phyloP scores from a whole-genome alignment of 495 filamentous ascomycete genomes.

The Hypoxylon fuscum region DNA sequence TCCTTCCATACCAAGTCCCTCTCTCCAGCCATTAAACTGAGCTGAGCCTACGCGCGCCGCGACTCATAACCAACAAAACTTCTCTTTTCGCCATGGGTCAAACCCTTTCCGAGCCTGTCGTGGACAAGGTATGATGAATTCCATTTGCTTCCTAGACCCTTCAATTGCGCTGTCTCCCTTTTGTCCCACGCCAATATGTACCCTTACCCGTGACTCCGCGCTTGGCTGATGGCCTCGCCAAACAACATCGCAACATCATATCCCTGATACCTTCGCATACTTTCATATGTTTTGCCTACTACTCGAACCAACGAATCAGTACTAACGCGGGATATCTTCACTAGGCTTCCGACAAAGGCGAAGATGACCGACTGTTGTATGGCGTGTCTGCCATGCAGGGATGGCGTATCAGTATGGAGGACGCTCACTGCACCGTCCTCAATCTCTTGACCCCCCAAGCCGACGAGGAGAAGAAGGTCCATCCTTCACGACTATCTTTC shows the following conservation, averaged over 20 bases:
- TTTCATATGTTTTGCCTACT: conserved; percentile 23
- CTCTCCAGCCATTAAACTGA: conserved; percentile 21
- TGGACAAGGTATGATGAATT: conserved; percentile 84
- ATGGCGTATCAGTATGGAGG: conserved; percentile 99
- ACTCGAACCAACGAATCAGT: background rate
- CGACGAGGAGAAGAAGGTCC: conserved; percentile 65
- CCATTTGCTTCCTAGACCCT: conserved; percentile 10
- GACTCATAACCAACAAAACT: conserved; percentile 19
- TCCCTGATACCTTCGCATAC: conserved; percentile 21
- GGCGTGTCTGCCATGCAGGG: conserved; percentile 99
- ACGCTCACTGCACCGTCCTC: conserved; percentile 88
- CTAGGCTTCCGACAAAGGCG: conserved; percentile 86
- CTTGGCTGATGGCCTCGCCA: conserved; percentile 34
- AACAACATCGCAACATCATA: conserved; percentile 29
- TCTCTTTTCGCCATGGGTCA: conserved; percentile 81
- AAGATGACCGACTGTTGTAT: conserved; percentile 90
- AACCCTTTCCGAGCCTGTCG: conserved; percentile 97
- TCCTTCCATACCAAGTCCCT: conserved; percentile 20
- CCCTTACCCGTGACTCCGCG: conserved; percentile 35
- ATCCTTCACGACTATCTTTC: conserved; percentile 83
- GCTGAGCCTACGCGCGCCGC: conserved; percentile 31
- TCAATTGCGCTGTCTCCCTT: conserved; percentile 32
- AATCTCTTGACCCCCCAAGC: conserved; percentile 76
- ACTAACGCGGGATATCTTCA: conserved; percentile 23
- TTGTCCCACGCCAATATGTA: conserved; percentile 2